phyloP scores from a whole-genome alignment of 1,139 yeast genomes.

The Petasospora rhodanensis region DNA sequence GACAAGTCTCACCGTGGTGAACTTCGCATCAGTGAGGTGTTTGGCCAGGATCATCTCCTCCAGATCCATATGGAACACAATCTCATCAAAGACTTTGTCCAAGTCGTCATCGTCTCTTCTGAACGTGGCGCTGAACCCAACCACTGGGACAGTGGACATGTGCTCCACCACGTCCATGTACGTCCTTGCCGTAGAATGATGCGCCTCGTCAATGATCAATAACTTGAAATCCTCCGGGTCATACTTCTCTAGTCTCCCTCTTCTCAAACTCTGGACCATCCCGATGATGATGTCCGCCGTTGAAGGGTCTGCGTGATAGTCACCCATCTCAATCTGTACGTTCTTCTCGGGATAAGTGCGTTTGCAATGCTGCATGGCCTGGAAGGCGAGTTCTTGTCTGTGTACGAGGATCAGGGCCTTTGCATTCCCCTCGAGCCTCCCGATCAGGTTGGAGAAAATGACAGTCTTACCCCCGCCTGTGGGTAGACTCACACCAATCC shows the following conservation, averaged over 20 bases:
- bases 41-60: conserved; percentile 64
- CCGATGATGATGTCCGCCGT: conserved; percentile 69
- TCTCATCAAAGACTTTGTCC: conserved; percentile 60
- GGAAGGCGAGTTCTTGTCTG: conserved; percentile 71
- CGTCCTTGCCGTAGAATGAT: conserved; percentile 77
- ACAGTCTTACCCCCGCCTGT: conserved; percentile 97
- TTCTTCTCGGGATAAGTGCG: conserved; percentile 44
- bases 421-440: conserved; percentile 36
- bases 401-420: conserved; percentile 73
- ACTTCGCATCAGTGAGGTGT: conserved; percentile 66
- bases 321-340: conserved; percentile 76
- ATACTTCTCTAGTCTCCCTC: conserved; percentile 50
- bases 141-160: conserved; percentile 46
- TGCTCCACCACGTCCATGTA: conserved; percentile 57
- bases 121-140: conserved; percentile 88
- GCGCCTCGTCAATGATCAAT: conserved; percentile 88
- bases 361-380: conserved; percentile 54
- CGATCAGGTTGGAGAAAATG: conserved; percentile 65
- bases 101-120: conserved; percentile 64
- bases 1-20: conserved; percentile 47
- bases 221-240: conserved; percentile 59
- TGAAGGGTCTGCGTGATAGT: conserved; percentile 31
- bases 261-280: conserved; percentile 63
- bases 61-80: conserved; percentile 67
- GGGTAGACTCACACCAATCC: conserved; percentile 83